Evolutionary conservation across 1,284 basidiomycete genomes (phyloP), one percentile per base, ranked within the genome.

Genomic region (Porogramme epimiltina): DNA sequence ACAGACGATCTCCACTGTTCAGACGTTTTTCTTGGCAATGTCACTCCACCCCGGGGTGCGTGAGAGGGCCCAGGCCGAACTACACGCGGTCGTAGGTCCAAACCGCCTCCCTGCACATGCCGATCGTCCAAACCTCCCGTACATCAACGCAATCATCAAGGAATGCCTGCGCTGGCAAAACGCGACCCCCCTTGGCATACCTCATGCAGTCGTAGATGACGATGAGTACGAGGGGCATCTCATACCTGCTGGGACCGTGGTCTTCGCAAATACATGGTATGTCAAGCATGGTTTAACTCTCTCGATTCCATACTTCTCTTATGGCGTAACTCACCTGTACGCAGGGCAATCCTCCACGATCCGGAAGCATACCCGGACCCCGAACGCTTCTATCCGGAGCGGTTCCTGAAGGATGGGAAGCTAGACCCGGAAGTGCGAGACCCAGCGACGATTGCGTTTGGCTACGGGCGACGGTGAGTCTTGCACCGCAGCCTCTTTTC

Each of bases 221-320:
- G 51, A 65, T 58, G 59, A 51, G 54, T 66, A 44, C 43, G 50
- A 55, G 11, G 58, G 58, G 2, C 57, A 59, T 41, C 52, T 55
- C 39, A 56, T 59, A 18, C 62, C 68, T 0, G 66, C 68, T 40
- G 48, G 61, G 3, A 56, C 62, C 2, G 60, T 59, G 39, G 61
- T 49, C 60, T 61, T 51, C 44, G 61, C 40, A 47, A 68, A 51
- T 49, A 55, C 24, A 54, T 65, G 42, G 57, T 51, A 24, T 25
- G 54, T 51, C 34, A 9, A 37, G 34, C 16, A 13, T 16, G n/a
- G 8, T 10, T 37, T n/a, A 6, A 16, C 34, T 23, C 41, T 36
- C 20, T 20, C 18, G 15, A 10, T 22, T 19, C 41, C 47, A 5
- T 20, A 19, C 31, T 36, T 31, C 45, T 34, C 18, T 16, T 38